Percentiles rank a stretch among this genome's conserved stretches.
Evolutionary conservation across 2,329 filamentous ascomycete species (phyloP).

Genomic region (Diplodia mutila): DNA sequence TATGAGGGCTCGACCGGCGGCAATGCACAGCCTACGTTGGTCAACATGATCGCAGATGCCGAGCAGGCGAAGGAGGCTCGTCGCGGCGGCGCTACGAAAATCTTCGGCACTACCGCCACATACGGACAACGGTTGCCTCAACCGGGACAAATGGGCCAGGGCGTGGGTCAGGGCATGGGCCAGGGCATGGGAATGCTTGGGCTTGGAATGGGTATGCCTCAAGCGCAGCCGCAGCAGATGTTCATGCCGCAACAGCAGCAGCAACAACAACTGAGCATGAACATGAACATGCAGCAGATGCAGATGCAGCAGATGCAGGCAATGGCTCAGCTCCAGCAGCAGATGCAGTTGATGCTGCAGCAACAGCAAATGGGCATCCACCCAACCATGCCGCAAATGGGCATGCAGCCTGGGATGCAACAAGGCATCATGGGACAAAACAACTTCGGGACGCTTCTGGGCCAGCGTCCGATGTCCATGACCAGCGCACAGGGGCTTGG

Average conservation of each 20-base stretch:
- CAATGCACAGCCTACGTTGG: constrained; percentile 40
- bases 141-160: constrained; percentile 5
- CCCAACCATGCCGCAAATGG: constrained; percentile 32
- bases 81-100: constrained; percentile 24
- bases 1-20: constrained; percentile 37
- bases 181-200: constrained; percentile 28
- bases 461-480: constrained; percentile 55
- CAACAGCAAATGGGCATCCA: constrained; percentile 68
- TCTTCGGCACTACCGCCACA: neutral
- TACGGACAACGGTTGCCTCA: constrained; percentile 23
- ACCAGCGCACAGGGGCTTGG: constrained; percentile 25
- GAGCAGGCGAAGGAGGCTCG: constrained; percentile 38
- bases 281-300: constrained; percentile 25
- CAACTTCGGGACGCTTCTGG: constrained; percentile 23
- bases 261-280: constrained; percentile 9
- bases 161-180: neutral
- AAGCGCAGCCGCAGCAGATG: constrained; percentile 22
- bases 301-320: constrained; percentile 28
- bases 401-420: constrained; percentile 37
- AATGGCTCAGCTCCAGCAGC: constrained; percentile 28
- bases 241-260: constrained; percentile 19
- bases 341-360: constrained; percentile 62
- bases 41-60: constrained; percentile 44
- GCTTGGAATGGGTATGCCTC: constrained; percentile 10
- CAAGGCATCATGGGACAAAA: constrained; percentile 51